Evolutionary conservation across 306 rosid species (phyloP).

Genomic region (Albizia julibrissin): DNA sequence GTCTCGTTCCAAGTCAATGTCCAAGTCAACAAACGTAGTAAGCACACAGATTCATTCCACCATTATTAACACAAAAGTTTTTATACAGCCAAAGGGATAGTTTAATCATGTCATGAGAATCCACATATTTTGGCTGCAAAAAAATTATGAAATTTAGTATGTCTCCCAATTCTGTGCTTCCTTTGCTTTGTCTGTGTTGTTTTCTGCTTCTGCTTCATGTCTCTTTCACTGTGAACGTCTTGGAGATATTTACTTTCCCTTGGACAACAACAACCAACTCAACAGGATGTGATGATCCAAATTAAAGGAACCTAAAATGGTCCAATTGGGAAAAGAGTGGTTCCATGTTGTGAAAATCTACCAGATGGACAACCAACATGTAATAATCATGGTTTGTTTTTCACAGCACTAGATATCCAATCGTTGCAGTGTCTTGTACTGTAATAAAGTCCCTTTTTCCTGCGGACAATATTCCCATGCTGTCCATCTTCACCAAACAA

Average conservation of each 20-base stretch:
- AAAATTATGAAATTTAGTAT: background rate
- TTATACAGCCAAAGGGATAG: background rate
- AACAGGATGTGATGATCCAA: background rate
- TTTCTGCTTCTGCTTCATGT: background rate
- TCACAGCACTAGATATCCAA: too few relatives aligned
- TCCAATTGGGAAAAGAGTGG: background rate
- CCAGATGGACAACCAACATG: too few relatives aligned
- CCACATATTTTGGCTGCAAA: too few relatives aligned
- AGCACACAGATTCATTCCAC: background rate
- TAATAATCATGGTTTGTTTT: background rate
- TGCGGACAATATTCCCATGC: too few relatives aligned
- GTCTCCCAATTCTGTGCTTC: background rate
- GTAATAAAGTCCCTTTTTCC: too few relatives aligned
- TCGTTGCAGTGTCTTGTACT: background rate
- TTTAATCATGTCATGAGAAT: background rate
- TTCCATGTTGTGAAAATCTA: background rate
- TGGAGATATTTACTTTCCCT: background rate
- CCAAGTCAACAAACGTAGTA: background rate
- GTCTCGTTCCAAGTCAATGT: background rate
- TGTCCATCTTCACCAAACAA: background rate
- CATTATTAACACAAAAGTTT: background rate
- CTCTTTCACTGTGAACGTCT: background rate
- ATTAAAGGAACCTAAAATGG: background rate
- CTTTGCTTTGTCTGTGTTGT: background rate
- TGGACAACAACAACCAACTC: background rate